Evolutionary conservation across 202 grass and related monocot species (phyloP).

Genomic region (Setaria italica): DNA sequence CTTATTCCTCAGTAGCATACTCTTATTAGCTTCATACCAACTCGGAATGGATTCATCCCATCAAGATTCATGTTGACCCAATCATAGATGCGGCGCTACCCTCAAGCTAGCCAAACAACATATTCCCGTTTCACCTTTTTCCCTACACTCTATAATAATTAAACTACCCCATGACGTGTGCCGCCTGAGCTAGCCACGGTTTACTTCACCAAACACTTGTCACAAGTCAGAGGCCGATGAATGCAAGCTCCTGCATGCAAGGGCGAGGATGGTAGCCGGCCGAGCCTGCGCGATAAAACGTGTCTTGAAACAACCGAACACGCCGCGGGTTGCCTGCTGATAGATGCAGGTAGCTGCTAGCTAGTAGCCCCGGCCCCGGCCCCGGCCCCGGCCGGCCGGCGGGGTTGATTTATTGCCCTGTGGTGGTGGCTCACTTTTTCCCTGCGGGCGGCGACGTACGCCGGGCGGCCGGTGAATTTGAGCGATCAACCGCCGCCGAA

Average conservation of each 20-base stretch:
- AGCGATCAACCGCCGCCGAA: not conserved
- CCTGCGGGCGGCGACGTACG: constrained; percentile 7
- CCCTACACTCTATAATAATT: no score
- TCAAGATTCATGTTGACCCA: no score
- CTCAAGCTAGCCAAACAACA: no score
- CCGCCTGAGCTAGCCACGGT: not conserved
- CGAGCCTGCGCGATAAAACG: not conserved
- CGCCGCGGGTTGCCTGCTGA: no score
- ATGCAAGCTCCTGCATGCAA: not conserved
- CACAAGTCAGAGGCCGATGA: not conserved
- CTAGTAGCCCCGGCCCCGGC: not conserved
- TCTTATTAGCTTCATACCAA: no score
- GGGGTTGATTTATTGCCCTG: constrained; percentile 41
- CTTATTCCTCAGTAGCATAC: no score
- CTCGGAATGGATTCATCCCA: no score
- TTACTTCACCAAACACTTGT: no score
- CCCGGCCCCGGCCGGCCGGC: not conserved
- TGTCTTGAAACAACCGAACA: constrained; percentile 13
- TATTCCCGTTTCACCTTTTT: no score
- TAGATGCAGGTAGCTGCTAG: not conserved
- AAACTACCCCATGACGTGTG: no score
- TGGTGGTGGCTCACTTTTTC: not conserved
- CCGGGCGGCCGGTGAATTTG: constrained; percentile 12
- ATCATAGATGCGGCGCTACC: no score
- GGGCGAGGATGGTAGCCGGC: not conserved